Evolutionary conservation across 1,284 basidiomycete genomes (phyloP), one percentile per base, ranked within the genome.

Genomic region (Microbotryum silenes-acaulis): DNA sequence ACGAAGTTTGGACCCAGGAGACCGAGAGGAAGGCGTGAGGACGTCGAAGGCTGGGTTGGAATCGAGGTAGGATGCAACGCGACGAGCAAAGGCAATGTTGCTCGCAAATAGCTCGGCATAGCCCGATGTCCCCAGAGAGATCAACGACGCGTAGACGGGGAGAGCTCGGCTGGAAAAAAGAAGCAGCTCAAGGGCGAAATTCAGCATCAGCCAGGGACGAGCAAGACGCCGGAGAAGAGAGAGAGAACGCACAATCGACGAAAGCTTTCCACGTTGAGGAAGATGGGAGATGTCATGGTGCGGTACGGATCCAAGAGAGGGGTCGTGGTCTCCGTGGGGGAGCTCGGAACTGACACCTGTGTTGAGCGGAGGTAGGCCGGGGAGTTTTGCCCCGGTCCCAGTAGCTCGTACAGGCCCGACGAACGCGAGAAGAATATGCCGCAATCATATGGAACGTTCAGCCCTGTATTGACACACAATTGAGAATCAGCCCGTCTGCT

Each of bases 391-490:
- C 74, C 70, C 0, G 75, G 74, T 0, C 78, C 79, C 51, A 78
- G 76, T 14, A 79, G 68, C 3, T 71, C 71, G 14, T 73, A 72
- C 9, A 80, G 74, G 2, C 71, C 57, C 5, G 57, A 33, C 18
- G 51, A 60, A 8, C 75, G 75, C 12, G 77, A 76, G 71, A 77
- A 80, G 75, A 81, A 80, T 3, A 81, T 57, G 4, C 79, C 80
- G 49, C 75, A 76, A 63, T 80, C 80, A 72, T 81, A 81, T 5
- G 80, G 80, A 0, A 79, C 77, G 56, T 76, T 78, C 23, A 63
- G 61, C 61, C 58, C 57, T 63, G 23, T 12, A 42, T 31, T 31
- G 29, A 29, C 20, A 29, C 51, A 1, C 25, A 52, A 25, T 27
- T 25, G 27, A 60, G 53, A 25, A 4, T 10, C 27, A 33, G 27